Conservation (phyloP, 345 rosid species). For the Linum usitatissimum region DNA sequence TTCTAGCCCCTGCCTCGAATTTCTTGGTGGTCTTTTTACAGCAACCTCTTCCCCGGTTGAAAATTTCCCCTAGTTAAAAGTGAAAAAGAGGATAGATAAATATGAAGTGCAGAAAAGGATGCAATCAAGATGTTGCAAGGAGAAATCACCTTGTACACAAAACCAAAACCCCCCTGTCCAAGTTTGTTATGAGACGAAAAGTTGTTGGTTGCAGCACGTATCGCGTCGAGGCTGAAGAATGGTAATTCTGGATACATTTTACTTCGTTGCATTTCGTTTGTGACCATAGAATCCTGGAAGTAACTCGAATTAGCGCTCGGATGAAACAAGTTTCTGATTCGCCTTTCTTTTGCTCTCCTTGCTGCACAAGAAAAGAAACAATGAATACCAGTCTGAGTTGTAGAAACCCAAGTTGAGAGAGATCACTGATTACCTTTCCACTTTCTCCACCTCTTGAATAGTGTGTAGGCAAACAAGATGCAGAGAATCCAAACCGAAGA, state of each 20-base stretch:
- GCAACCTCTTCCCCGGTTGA: neutral
- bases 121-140: neutral
- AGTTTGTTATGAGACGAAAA: conserved; percentile 28
- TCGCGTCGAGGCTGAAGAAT: conserved; percentile 1
- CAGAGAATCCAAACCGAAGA: neutral
- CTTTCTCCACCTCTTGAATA: neutral
- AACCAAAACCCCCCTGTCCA: conserved; percentile 42
- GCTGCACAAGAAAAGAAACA: neutral
- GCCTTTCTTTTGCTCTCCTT: neutral
- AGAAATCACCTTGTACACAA: conserved; percentile 26
- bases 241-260: neutral
- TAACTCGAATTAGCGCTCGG: neutral
- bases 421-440: neutral
- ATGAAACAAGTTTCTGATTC: neutral
- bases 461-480: neutral
- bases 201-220: conserved; percentile 10
- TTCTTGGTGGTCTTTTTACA: neutral
- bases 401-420: no score
- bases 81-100: neutral
- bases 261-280: neutral
- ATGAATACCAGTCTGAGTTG: no score
- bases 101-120: no score
- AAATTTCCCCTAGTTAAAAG: neutral
- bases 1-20: neutral
- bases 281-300: neutral